Base-by-base conservation (phyloP, 371 early-diverging fungal genomes). In the Zychaea mexicana region DNA sequence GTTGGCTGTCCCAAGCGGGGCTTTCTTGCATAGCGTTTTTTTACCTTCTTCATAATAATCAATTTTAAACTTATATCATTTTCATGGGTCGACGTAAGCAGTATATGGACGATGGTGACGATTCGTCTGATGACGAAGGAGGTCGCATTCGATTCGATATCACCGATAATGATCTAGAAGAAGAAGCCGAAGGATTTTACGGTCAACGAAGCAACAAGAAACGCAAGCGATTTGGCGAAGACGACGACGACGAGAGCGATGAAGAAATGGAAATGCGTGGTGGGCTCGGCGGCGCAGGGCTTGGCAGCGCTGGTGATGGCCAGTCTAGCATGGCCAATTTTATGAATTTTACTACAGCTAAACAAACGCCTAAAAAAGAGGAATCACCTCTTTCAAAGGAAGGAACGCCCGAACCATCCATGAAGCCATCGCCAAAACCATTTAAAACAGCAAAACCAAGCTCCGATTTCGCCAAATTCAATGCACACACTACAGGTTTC, bases 381-480 rank as follows among this genome's bases (percentile, higher is more conserved):
- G 57, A 55, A 52, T 22, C 57, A 15, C 42, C 61, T 42, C 33
- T 8, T 8, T 33, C 33, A 5, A 15, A 13, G 28, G 21, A 39
- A 8, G 46, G 59, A 30, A 59, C 68, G 24, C 58, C 65, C 10
- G 12, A 15, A 57, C 55, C 60, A 21, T 24, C 49, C 13, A 19
- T 54, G 9, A 28, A 33, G 28, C 15, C 65, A 45, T 24, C 61
- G 22, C 46, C 15, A 19, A 58, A 67, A 19, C 68, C 77, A 2
- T 61, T 72, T 10, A 31, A 12, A 15, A 42, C 10, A 49, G 45
- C 39, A 17, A 64, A 78, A 19, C 68, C 73, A n/a, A 84, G 82
- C 4, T 80, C 78, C 68, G 91, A 89, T 8, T 96, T 95, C 84
- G 95, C 86, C 4, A 84, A 84, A 46, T 96, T 94, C 62, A 91